Percentiles rank a stretch among this genome's conserved stretches.
Conservation (phyloP, 2,329 filamentous ascomycete genomes). For the Huntiella moniliformis region DNA sequence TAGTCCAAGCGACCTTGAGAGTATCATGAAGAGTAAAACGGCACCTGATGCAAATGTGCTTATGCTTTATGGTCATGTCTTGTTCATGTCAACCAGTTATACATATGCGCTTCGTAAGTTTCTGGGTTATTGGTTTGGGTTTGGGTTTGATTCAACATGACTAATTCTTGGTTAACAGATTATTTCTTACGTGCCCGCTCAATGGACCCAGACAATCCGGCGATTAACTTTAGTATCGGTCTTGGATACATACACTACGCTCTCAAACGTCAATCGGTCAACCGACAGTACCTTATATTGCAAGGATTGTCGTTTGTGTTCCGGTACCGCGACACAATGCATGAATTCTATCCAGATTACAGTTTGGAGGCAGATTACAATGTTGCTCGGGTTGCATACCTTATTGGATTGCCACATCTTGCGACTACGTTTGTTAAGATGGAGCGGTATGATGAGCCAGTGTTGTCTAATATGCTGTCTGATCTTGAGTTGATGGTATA, state of each 20-base stretch:
- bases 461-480: background rate
- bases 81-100: slow-evolving; percentile 70
- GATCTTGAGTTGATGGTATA: slow-evolving; percentile 6
- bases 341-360: background rate
- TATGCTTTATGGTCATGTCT: slow-evolving; percentile 76
- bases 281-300: slow-evolving; percentile 69
- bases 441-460: background rate
- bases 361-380: slow-evolving; percentile 67
- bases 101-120: slow-evolving; percentile 57
- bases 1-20: slow-evolving; percentile 14
- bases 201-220: slow-evolving; percentile 55
- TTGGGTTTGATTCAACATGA: slow-evolving; percentile 2
- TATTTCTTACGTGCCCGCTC: slow-evolving; percentile 70
- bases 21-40: slow-evolving; percentile 16
- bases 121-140: background rate
- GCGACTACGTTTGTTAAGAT: slow-evolving; percentile 9
- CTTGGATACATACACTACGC: slow-evolving; percentile 76
- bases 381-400: slow-evolving; percentile 54
- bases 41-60: slow-evolving; percentile 63
- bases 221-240: slow-evolving; percentile 64
- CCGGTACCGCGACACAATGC: slow-evolving; percentile 21
- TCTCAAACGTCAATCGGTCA: slow-evolving; percentile 75
- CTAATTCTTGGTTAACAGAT: slow-evolving; percentile 22
- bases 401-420: slow-evolving; percentile 14
- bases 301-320: slow-evolving; percentile 58